These are phyloP conservation scores for Candida ortonii DNA, from an alignment of 805 yeast species.

Conservation along the genomic window DNA sequence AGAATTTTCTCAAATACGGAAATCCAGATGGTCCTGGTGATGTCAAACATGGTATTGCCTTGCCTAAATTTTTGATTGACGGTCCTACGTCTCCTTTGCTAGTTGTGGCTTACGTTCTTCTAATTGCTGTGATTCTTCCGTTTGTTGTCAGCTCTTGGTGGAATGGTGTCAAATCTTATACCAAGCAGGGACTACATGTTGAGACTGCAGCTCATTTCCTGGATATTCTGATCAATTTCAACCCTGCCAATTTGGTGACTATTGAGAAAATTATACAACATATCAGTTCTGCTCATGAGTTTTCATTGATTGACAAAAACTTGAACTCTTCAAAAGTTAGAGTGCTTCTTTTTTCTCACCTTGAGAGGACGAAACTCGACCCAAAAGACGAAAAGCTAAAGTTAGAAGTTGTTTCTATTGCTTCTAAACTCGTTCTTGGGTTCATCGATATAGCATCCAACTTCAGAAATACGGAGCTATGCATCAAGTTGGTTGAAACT, in stretches of 20 bases:
- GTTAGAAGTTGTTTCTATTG: slow-evolving; percentile 55
- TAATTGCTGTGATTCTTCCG: slow-evolving; percentile 81
- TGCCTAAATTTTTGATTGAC: slow-evolving; percentile 88
- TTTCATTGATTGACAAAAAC: slow-evolving; percentile 39
- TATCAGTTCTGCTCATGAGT: slow-evolving; percentile 68
- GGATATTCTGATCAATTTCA: slow-evolving; percentile 67
- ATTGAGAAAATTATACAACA: slow-evolving; percentile 55
- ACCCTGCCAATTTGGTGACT: slow-evolving; percentile 64
- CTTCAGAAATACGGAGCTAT: slow-evolving; percentile 70
- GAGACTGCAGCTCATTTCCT: slow-evolving; percentile 80
- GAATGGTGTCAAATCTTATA: slow-evolving; percentile 73
- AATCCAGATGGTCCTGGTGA: slow-evolving; percentile 98
- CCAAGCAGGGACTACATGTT: slow-evolving; percentile 78
- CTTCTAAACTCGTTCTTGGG: slow-evolving; percentile 66
- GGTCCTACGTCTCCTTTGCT: slow-evolving; percentile 69
- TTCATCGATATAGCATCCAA: slow-evolving; percentile 77
- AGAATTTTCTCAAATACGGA: slow-evolving; percentile 83
- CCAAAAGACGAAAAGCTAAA: slow-evolving; percentile 41
- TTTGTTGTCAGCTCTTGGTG: slow-evolving; percentile 85
- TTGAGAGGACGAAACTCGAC: slow-evolving; percentile 45
- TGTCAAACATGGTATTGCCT: slow-evolving; percentile 86
- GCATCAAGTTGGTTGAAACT: slow-evolving; percentile 59
- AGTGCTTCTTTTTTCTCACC: slow-evolving; percentile 52
- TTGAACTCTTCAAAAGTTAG: slow-evolving; percentile 47
- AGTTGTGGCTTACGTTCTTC: slow-evolving; percentile 57